A percentile compares a stretch with the other conserved stretches of the same genome.
These are phyloP conservation scores for Triticum urartu DNA, from an alignment of 176 grass and related monocot genomes.

Conservation along the genomic window DNA sequence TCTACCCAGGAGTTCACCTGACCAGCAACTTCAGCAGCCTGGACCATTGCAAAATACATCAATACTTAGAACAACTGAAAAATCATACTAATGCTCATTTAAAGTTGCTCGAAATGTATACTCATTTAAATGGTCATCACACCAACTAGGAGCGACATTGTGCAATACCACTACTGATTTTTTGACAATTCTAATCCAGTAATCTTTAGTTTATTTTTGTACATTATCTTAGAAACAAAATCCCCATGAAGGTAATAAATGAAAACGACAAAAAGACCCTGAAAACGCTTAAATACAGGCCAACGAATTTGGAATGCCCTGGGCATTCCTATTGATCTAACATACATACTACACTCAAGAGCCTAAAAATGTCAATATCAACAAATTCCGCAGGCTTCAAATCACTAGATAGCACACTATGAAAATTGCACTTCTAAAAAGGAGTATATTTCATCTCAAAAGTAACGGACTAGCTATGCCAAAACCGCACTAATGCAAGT, in stretches of 20 bases:
- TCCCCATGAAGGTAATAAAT: not conserved
- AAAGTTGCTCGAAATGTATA: not conserved
- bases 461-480: not conserved
- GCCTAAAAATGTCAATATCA: not conserved
- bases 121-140: not conserved
- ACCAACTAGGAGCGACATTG: not conserved
- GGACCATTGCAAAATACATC: slow-evolving; percentile 13
- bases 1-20: slow-evolving; percentile 81
- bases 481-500: not conserved
- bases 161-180: not conserved
- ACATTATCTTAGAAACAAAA: not conserved
- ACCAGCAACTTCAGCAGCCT: slow-evolving; percentile 57
- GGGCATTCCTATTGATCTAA: not conserved
- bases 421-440: not conserved
- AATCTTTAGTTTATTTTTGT: not conserved
- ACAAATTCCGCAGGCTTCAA: not conserved
- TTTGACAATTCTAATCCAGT: not conserved
- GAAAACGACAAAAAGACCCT: not conserved
- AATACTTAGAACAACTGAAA: not conserved
- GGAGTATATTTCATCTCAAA: not conserved
- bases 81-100: not conserved
- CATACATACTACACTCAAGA: not conserved
- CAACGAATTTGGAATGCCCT: not conserved
- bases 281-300: not conserved
- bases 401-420: not conserved